Percentiles rank a stretch among this genome's conserved stretches.
Evolutionary conservation across 2,329 filamentous ascomycete genomes (phyloP).

Genomic region (Venturia oleaginea): DNA sequence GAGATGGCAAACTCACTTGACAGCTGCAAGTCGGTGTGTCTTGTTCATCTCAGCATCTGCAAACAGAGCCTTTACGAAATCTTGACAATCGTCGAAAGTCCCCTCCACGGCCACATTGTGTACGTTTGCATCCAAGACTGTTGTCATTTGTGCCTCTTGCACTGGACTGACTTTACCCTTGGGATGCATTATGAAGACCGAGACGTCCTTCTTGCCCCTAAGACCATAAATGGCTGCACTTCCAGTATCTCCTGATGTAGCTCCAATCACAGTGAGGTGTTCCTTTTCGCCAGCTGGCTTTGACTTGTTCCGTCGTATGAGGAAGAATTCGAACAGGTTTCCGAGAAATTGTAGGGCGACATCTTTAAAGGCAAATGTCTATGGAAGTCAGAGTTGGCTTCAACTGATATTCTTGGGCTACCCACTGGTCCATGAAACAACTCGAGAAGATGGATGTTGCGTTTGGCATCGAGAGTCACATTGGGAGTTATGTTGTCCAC

Average conservation of each 20-base stretch:
- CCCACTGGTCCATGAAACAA: slow-evolving; percentile 79
- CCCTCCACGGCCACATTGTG: slow-evolving; percentile 85
- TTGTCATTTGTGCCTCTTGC: slow-evolving; percentile 96
- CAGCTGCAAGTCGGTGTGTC: slow-evolving; percentile 75
- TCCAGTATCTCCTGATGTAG: slow-evolving; percentile 52
- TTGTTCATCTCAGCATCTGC: slow-evolving; percentile 76
- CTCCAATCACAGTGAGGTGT: slow-evolving; percentile 33
- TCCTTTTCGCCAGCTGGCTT: slow-evolving; percentile 42
- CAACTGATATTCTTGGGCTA: not conserved
- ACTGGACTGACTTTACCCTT: slow-evolving; percentile 85
- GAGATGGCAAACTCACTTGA: slow-evolving; percentile 45
- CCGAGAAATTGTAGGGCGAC: slow-evolving; percentile 88
- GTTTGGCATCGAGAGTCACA: slow-evolving; percentile 59
- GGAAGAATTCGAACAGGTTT: slow-evolving; percentile 90
- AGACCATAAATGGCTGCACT: slow-evolving; percentile 95
- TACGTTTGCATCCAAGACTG: slow-evolving; percentile 79
- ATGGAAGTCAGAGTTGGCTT: not conserved
- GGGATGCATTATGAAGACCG: slow-evolving; percentile 88
- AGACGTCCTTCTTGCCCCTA: slow-evolving; percentile 91
- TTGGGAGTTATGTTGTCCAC: slow-evolving; percentile 68
- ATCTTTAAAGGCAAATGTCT: slow-evolving; percentile 71
- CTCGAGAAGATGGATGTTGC: slow-evolving; percentile 78
- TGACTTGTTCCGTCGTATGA: slow-evolving; percentile 68
- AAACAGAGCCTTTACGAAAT: slow-evolving; percentile 91
- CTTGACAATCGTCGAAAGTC: slow-evolving; percentile 95